These are phyloP conservation scores for Penicillium odoratum DNA, from an alignment of 495 filamentous ascomycete species.

Conservation along the genomic window DNA sequence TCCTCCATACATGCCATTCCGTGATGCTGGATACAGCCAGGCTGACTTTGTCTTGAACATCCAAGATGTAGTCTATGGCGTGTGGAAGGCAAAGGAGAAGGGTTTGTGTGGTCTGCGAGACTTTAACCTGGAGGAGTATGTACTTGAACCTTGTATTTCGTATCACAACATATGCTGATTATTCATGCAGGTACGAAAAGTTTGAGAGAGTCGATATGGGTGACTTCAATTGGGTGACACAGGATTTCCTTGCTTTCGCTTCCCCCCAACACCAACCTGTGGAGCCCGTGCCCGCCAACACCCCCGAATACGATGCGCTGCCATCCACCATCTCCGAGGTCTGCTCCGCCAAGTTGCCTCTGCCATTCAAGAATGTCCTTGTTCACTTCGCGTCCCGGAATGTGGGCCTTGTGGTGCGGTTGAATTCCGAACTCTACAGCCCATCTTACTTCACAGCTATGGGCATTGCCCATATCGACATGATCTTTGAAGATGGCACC, in stretches of 20 bases:
- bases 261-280: slow-evolving; percentile 83
- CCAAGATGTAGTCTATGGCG: slow-evolving; percentile 96
- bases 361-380: slow-evolving; percentile 93
- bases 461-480: slow-evolving; percentile 93
- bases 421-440: slow-evolving; percentile 95
- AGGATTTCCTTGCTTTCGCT: slow-evolving; percentile 92
- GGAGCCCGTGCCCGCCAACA: slow-evolving; percentile 64
- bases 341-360: slow-evolving; percentile 61
- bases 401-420: slow-evolving; percentile 88
- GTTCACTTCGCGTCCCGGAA: slow-evolving; percentile 81
- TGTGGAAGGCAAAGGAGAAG: slow-evolving; percentile 98
- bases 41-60: slow-evolving; percentile 93
- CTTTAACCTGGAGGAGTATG: slow-evolving; percentile 91
- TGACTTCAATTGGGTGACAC: slow-evolving; percentile 99
- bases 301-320: slow-evolving; percentile 68
- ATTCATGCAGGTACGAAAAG: slow-evolving; percentile 69
- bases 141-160: slow-evolving; percentile 5
- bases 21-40: slow-evolving; percentile 97
- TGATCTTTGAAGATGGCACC: slow-evolving; percentile 99
- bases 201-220: slow-evolving; percentile 96
- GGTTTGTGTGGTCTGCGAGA: slow-evolving; percentile 81
- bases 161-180: slow-evolving; percentile 23
- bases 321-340: slow-evolving; percentile 69
- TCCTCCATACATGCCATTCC: slow-evolving; percentile 96
- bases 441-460: slow-evolving; percentile 93